Conservation (phyloP, 768 basidiomycete species). For the Termitomyces sp. region DNA sequence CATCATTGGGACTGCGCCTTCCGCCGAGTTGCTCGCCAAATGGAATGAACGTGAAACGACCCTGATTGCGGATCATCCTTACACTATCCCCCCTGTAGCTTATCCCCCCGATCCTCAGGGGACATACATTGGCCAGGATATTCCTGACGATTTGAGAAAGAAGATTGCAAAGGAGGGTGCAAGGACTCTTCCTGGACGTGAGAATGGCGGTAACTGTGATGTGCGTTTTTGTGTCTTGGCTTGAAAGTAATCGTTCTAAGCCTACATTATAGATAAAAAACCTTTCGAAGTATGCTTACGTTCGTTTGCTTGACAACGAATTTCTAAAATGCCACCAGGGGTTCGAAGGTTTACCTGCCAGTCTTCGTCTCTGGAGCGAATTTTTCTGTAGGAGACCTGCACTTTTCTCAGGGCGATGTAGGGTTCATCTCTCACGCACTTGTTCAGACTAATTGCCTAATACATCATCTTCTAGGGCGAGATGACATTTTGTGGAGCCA, state of each 20-base stretch:
- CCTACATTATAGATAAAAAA: constrained; percentile 58
- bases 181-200: constrained; percentile 68
- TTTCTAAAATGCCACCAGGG: constrained; percentile 25
- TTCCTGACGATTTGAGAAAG: constrained; percentile 36
- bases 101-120: constrained; percentile 54
- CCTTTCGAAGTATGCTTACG: constrained; percentile 40
- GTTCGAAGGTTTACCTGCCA: constrained; percentile 70
- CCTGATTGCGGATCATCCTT: constrained; percentile 48
- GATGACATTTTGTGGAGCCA: constrained; percentile 73
- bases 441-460: constrained; percentile 1
- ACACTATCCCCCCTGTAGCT: constrained; percentile 58
- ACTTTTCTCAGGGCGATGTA: constrained; percentile 76
- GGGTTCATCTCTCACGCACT: constrained; percentile 1
- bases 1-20: constrained; percentile 72
- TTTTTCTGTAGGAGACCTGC: constrained; percentile 73
- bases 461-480: constrained; percentile 38
- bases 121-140: constrained; percentile 65
- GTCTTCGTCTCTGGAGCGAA: constrained; percentile 75
- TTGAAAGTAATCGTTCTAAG: neutral
- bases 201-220: constrained; percentile 77
- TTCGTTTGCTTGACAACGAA: neutral
- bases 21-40: constrained; percentile 62
- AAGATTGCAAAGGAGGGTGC: constrained; percentile 64
- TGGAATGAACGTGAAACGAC: constrained; percentile 72
- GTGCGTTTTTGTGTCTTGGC: constrained; percentile 25